Conservation (phyloP, 192 early-diverging fungal genomes). For the Backusella morwellensis region DNA sequence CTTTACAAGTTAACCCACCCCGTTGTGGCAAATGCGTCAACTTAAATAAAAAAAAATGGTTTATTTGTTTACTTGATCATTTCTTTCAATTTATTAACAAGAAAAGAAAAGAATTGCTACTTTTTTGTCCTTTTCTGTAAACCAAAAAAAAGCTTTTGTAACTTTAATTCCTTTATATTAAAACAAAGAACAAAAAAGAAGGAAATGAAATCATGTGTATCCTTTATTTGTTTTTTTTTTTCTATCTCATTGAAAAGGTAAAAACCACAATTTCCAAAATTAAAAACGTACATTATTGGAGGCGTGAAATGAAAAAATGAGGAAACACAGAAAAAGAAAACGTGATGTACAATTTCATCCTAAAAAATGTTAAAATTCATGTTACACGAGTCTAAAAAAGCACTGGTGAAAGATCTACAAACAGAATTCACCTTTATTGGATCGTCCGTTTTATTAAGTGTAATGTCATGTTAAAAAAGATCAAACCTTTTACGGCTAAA, state of each 20-base stretch:
- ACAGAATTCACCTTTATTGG: constrained; percentile 5
- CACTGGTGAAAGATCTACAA: not conserved
- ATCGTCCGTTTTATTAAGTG: constrained; percentile 13
- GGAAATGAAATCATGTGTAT: not conserved
- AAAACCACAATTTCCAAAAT: not conserved
- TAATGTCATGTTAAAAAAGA: constrained; percentile 8
- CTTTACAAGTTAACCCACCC: not conserved
- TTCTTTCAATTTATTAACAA: not conserved
- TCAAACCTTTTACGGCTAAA: constrained; percentile 17
- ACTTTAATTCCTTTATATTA: not conserved
- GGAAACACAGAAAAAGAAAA: constrained; percentile 6
- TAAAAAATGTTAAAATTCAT: constrained; percentile 9
- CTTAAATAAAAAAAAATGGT: not conserved
- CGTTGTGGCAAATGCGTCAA: constrained; percentile 3
- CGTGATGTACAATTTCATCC: not conserved
- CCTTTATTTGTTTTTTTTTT: constrained; percentile 5
- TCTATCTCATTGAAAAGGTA: not conserved
- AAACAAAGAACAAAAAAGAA: not conserved
- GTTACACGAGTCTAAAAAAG: constrained; percentile 9
- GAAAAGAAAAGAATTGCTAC: not conserved
- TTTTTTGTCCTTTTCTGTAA: not conserved
- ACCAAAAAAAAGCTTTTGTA: not conserved
- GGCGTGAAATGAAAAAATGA: constrained; percentile 5
- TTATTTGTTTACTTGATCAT: not conserved
- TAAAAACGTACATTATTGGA: not conserved